Base-by-base conservation (phyloP, 169 alveolate genomes). In the Cryptosporidium xiaoi region DNA sequence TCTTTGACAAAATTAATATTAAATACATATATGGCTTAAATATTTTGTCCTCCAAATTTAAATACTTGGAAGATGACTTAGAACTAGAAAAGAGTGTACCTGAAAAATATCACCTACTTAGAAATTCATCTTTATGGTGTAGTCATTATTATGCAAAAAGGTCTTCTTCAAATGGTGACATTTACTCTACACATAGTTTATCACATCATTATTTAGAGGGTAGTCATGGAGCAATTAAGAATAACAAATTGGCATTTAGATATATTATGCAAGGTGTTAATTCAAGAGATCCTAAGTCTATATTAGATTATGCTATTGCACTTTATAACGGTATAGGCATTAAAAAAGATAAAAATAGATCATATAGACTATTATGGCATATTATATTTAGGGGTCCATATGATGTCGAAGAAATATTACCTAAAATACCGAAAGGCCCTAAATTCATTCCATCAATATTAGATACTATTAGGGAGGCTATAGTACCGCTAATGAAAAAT, bases 281-380 rank as follows among this genome's bases (percentile, higher is more conserved):
- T 46, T 58, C 51, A 48, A 56, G 87, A 60, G 87, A 77, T 44
- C 87, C 87, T 15, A 77, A 77, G n/a, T 77, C 87, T 20, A 60
- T 77, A 4, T 29, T 77, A 27, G 77, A 77, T 48, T 77, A 77
- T 40, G 65, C 71, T 20, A 60, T 77, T 13, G 69, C 71, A 36
- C 46, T 77, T 15, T 36, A 77, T 48, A 55, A 60, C 8, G 87
- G 87, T 13, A 77, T 77, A 15, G 87, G 87, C 8, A 56, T 62
- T 18, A 34, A 31, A 55, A 60, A n/a, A 13, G 64, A 77, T n/a
- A 77, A 48, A n/a, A 16, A 58, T 33, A 55, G 48, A 31, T 56
- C 87, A 18, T 77, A 77, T 60, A 77, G 87, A 50, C 60, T 77
- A 13, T 51, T 77, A 33, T 60, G 87, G 71, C 71, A 77, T 31